phyloP scores from a whole-genome alignment of 495 filamentous ascomycete genomes.

The Tuber umbilicatum region DNA sequence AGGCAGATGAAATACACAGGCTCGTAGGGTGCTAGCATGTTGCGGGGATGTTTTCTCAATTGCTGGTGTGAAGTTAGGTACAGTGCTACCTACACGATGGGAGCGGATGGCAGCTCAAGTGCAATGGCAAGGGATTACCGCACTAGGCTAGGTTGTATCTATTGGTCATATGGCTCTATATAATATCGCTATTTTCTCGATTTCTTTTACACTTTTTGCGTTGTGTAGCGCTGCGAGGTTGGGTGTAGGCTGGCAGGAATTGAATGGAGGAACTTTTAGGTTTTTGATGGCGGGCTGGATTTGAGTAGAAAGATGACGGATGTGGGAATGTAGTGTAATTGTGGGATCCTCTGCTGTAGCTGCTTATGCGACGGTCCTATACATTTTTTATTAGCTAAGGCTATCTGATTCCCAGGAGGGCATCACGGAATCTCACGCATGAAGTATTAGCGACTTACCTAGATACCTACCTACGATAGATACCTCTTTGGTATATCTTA shows the following conservation, averaged over 20 bases:
- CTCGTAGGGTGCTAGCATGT: background rate
- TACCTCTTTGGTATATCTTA: background rate
- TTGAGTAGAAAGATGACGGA: background rate
- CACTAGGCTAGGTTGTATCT: background rate
- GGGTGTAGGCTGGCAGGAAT: background rate
- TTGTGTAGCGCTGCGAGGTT: background rate
- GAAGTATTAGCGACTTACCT: background rate
- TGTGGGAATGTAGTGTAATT: background rate
- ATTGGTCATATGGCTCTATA: background rate
- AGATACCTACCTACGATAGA: background rate
- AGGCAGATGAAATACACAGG: background rate
- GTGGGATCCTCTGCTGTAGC: background rate
- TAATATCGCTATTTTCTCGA: background rate
- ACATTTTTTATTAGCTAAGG: background rate
- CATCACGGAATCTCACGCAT: background rate
- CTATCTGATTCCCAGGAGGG: background rate
- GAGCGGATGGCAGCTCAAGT: background rate
- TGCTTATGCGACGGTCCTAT: background rate
- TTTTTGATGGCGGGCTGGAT: background rate
- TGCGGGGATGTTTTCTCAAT: background rate
- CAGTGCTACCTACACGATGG: background rate
- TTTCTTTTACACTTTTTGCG: background rate
- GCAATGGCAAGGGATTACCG: background rate
- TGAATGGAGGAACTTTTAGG: background rate
- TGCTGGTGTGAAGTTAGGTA: background rate